These are phyloP conservation scores for Rhodotorula glutinis DNA, from an alignment of 1,284 basidiomycete genomes.

Conservation along the genomic window DNA sequence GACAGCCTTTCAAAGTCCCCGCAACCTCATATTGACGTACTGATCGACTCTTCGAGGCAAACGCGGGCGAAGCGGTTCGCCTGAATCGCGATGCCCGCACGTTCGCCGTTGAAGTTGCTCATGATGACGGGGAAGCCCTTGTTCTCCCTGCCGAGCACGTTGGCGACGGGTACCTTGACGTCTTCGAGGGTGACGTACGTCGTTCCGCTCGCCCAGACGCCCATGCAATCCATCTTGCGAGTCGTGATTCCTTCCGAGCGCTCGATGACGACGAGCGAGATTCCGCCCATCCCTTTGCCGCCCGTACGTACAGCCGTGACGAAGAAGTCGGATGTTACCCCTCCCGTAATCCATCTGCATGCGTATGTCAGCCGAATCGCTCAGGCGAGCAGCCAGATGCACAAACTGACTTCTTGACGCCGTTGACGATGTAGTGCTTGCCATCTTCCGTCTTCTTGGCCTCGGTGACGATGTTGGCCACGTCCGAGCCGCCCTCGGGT, in stretches of 20 bases:
- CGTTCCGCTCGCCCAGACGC: constrained; percentile 46
- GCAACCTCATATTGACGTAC: background rate
- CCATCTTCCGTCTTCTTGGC: constrained; percentile 46
- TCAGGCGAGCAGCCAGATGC: no score
- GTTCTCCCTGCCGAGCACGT: constrained; percentile 46
- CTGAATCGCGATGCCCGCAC: constrained; percentile 40
- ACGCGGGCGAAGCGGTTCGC: constrained; percentile 38
- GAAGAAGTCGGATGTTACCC: constrained; percentile 44
- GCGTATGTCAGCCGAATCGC: no score
- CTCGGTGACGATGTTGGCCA: constrained; percentile 46
- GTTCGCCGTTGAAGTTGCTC: constrained; percentile 13
- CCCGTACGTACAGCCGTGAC: constrained; percentile 48
- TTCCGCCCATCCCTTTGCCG: constrained; percentile 48
- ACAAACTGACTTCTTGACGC: constrained; percentile 48
- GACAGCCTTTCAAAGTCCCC: no score
- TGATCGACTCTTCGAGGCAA: constrained; percentile 34
- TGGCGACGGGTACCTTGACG: constrained; percentile 47
- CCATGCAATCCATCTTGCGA: constrained; percentile 46
- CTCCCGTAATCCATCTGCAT: constrained; percentile 47
- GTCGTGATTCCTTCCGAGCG: constrained; percentile 42
- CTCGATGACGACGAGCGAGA: constrained; percentile 48
- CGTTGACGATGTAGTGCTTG: constrained; percentile 49
- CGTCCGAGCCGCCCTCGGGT: constrained; percentile 46
- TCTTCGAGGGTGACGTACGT: constrained; percentile 48
- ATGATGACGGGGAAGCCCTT: constrained; percentile 36